phyloP scores from a whole-genome alignment of 345 rosid species.

The Arabidopsis arenosa region DNA sequence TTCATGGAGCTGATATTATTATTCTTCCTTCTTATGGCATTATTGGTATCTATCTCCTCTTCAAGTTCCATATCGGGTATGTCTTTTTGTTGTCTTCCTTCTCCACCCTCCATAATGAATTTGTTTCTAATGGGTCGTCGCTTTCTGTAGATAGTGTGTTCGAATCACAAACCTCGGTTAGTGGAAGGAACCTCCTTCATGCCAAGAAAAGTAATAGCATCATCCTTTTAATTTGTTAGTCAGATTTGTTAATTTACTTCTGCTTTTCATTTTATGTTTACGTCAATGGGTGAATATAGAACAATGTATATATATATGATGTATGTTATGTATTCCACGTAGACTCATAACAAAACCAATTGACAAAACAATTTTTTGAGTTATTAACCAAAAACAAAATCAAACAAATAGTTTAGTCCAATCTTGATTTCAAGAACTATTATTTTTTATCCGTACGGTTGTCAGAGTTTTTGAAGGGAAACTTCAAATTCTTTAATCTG shows the following conservation, averaged over 20 bases:
- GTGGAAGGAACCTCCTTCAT: conserved; percentile 66
- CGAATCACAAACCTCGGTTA: conserved; percentile 47
- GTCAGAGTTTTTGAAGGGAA: neutral
- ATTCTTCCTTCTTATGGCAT: conserved; percentile 43
- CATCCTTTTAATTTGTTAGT: neutral
- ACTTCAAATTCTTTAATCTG: neutral
- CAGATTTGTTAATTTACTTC: neutral
- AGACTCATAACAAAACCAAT: neutral
- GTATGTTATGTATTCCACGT: neutral
- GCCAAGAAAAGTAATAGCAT: conserved; percentile 62
- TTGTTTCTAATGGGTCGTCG: neutral
- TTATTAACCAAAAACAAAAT: too few species aligned
- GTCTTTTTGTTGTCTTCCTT: neutral
- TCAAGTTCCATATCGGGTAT: conserved; percentile 55
- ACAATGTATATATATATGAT: neutral
- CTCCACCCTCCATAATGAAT: neutral
- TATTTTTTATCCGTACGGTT: neutral
- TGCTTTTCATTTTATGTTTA: neutral
- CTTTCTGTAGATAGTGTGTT: conserved; percentile 53
- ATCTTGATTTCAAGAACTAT: neutral
- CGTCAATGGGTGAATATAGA: conserved; percentile 1
- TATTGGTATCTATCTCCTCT: conserved; percentile 41
- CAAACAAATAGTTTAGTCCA: neutral
- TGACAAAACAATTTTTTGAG: too few species aligned
- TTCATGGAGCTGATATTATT: conserved; percentile 44